Conservation (phyloP, 2,329 filamentous ascomycete genomes). For the Knufia fluminis region DNA sequence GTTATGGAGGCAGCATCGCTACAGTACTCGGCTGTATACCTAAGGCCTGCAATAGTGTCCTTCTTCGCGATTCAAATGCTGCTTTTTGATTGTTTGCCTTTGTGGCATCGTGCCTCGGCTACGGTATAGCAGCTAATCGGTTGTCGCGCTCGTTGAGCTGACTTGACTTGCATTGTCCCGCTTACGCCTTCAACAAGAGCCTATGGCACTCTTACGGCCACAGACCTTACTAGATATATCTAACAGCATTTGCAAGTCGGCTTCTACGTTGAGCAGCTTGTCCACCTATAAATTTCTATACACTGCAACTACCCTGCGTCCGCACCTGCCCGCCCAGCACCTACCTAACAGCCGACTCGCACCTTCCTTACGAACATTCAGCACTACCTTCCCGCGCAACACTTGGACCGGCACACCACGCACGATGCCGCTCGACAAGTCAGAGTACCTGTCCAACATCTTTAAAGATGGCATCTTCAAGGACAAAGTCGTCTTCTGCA, state of each 20-base stretch:
- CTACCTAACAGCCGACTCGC: not conserved
- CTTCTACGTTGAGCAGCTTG: too few species aligned
- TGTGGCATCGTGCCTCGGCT: not conserved
- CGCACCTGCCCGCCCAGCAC: not conserved
- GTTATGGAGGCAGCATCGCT: too few species aligned
- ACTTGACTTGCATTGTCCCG: too few species aligned
- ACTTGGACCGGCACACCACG: slow-evolving; percentile 7
- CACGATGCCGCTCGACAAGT: slow-evolving; percentile 60
- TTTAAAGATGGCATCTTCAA: slow-evolving; percentile 85
- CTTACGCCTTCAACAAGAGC: not conserved
- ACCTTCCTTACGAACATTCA: not conserved
- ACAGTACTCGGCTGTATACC: too few species aligned
- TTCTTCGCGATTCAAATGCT: too few species aligned
- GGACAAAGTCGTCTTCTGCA: slow-evolving; percentile 87
- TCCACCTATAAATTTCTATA: too few species aligned
- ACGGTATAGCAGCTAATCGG: too few species aligned
- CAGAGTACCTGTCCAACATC: slow-evolving; percentile 68
- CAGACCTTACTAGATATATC: not conserved
- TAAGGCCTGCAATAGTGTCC: too few species aligned
- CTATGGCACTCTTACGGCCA: slow-evolving; percentile 9
- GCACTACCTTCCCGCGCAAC: not conserved
- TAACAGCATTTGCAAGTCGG: too few species aligned
- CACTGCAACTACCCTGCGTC: too few species aligned
- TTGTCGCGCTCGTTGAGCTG: too few species aligned
- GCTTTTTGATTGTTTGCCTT: too few species aligned